A percentile compares a stretch with the other conserved stretches of the same genome.
phyloP scores from a whole-genome alignment of 1,284 basidiomycete species.

The Marasmius oreades region DNA sequence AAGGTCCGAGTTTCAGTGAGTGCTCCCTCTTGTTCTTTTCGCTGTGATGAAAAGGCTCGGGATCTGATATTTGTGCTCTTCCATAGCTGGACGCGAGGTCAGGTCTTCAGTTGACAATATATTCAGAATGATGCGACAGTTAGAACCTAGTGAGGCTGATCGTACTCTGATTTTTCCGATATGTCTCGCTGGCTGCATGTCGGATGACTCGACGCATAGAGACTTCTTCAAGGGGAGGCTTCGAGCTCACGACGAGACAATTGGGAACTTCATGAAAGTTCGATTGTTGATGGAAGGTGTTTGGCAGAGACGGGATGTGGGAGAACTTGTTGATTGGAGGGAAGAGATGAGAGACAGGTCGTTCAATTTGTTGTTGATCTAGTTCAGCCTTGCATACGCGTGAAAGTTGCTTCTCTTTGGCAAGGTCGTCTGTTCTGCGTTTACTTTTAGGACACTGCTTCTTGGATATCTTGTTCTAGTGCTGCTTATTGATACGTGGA shows the following conservation, averaged over 20 bases:
- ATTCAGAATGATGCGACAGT: slow-evolving; percentile 46
- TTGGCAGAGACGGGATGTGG: slow-evolving; percentile 61
- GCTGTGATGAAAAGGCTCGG: too few species aligned
- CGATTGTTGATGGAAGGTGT: slow-evolving; percentile 60
- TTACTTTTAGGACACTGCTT: too few species aligned
- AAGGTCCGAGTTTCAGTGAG: slow-evolving; percentile 63
- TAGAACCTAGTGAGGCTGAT: slow-evolving; percentile 58
- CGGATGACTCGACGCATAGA: slow-evolving; percentile 56
- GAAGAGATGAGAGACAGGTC: slow-evolving; percentile 53
- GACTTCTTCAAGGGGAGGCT: slow-evolving; percentile 60
- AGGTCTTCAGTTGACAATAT: slow-evolving; percentile 50
- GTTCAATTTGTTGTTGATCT: slow-evolving; percentile 53
- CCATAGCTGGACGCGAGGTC: slow-evolving; percentile 69
- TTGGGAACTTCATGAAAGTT: slow-evolving; percentile 62
- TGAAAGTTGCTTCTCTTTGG: too few species aligned
- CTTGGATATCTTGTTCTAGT: too few species aligned
- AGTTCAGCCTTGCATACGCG: slow-evolving; percentile 19
- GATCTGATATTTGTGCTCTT: slow-evolving; percentile 9
- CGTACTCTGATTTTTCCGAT: slow-evolving; percentile 68
- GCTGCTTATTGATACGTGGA: too few species aligned
- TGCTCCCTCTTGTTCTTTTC: slow-evolving; percentile 6
- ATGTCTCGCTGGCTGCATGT: slow-evolving; percentile 67
- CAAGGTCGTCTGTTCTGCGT: too few species aligned
- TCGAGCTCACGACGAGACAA: slow-evolving; percentile 49
- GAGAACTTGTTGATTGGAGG: slow-evolving; percentile 58